phyloP scores from a whole-genome alignment of 495 filamentous ascomycete species.

The Apiosordaria backusii region DNA sequence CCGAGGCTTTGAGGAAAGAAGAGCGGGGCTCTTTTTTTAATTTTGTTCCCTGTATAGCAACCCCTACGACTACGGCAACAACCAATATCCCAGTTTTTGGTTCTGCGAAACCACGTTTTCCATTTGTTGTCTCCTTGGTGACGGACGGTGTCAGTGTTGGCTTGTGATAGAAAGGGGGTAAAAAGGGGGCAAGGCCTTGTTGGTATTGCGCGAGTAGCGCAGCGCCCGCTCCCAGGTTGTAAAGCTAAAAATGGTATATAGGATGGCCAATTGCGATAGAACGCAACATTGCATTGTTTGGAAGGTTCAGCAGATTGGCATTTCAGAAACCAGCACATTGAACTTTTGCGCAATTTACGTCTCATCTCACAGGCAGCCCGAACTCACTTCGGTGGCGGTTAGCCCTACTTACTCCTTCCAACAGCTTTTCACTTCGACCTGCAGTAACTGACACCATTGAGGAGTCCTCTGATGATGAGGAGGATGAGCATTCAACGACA shows the following conservation, averaged over 20 bases:
- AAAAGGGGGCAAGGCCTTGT: neutral
- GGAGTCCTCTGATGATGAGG: too few species aligned
- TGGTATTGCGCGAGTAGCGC: neutral
- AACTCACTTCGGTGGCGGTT: too few species aligned
- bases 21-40: slow-evolving; percentile 6
- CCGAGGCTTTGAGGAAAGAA: neutral
- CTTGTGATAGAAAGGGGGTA: neutral
- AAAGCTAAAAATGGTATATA: slow-evolving; percentile 8
- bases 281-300: neutral
- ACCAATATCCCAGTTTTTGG: slow-evolving; percentile 14
- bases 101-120: slow-evolving; percentile 9
- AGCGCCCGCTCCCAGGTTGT: neutral
- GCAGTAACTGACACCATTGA: too few species aligned
- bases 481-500: too few species aligned
- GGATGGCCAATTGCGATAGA: slow-evolving; percentile 5
- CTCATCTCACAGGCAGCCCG: too few species aligned
- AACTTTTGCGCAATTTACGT: too few species aligned
- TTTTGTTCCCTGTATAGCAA: slow-evolving; percentile 6
- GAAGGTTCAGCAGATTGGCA: neutral
- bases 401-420: too few species aligned
- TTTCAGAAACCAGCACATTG: too few species aligned
- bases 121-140: slow-evolving; percentile 13
- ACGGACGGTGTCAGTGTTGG: slow-evolving; percentile 3
- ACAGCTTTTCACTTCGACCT: too few species aligned
- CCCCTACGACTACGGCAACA: slow-evolving; percentile 8